Conservation (phyloP, 495 filamentous ascomycete genomes). For the Xylaria cubensis region DNA sequence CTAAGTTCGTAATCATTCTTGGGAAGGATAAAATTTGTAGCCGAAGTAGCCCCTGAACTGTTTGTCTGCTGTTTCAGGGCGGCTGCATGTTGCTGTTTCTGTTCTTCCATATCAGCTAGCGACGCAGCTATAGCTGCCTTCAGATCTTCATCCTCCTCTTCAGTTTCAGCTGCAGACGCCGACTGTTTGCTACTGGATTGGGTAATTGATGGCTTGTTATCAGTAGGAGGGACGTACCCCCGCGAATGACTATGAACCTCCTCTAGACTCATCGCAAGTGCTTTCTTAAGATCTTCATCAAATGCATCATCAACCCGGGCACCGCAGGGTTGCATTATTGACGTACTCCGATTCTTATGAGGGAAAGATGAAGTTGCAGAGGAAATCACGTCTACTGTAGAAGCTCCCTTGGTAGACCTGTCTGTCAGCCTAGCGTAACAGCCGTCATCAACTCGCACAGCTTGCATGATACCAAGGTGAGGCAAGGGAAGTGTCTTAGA, state of each 20-base stretch:
- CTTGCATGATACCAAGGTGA: conserved; percentile 87
- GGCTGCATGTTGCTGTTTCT: conserved; percentile 88
- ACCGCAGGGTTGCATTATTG: conserved; percentile 84
- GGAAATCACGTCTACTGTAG: conserved; percentile 39
- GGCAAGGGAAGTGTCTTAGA: conserved; percentile 87
- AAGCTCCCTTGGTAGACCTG: conserved; percentile 56
- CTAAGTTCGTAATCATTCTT: conserved; percentile 96
- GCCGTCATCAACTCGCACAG: conserved; percentile 96
- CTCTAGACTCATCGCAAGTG: conserved; percentile 94
- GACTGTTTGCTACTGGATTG: conserved; percentile 49
- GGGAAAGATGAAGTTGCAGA: conserved; percentile 45
- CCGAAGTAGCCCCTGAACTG: conserved; percentile 42
- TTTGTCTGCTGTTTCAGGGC: conserved; percentile 75
- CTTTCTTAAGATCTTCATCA: conserved; percentile 92
- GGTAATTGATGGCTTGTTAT: conserved; percentile 40
- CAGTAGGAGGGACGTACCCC: conserved; percentile 49
- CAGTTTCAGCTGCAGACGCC: conserved; percentile 55
- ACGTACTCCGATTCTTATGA: conserved; percentile 47
- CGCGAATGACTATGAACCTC: conserved; percentile 75
- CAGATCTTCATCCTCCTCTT: conserved; percentile 90
- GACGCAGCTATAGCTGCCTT: conserved; percentile 97
- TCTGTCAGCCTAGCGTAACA: conserved; percentile 91
- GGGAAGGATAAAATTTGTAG: conserved; percentile 60
- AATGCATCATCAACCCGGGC: conserved; percentile 83
- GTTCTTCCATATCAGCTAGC: conserved; percentile 96